Base-by-base conservation (phyloP, 1,139 yeast species). In the Petasospora fabianii region DNA sequence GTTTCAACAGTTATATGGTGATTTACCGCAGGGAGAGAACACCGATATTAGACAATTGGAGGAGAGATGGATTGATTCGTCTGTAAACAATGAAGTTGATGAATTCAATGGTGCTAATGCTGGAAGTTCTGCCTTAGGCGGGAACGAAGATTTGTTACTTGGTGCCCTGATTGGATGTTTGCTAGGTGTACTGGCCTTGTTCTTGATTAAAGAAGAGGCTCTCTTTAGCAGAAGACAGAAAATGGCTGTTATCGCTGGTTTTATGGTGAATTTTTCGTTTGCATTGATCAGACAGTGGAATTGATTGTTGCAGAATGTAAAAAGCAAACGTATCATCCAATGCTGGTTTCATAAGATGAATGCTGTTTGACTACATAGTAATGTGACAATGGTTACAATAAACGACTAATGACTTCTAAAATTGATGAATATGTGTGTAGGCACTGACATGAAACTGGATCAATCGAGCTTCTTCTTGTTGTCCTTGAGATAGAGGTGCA, bases 41-140 rank as follows among this genome's bases (percentile, higher is more conserved):
- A 64, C 61, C 9, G 69, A 69, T 27, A 59, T 76, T 6, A 59
- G 87, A 36, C 83, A 80, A 47, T 60, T 87, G 47, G 97, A 88
- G 56, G 97, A 88, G 51, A 70, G 88, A 43, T 88, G 96, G 96
- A 84, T 88, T 44, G 95, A 88, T 53, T 80, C 84, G 35, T 83
- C 92, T 0, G 87, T 77, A 7, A 42, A 42, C n/a, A 71, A 68
- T 51, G 61, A 73, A 53, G 54, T 68, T 52, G 61, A 69, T 46
- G 69, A 66, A 28, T 66, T 65, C 29, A 64, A 60, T 14, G 58
- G 51, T 14, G 44, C 48, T 11, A 49, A 50, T 38, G 54, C 52
- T 21, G 60, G 51, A 5, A 56, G 56, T 30, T 58, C 65, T 10
- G 53, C 56, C 27, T 56, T 56, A 32, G 59, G 62, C 31, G 69